Evolutionary conservation across 75 land plant species (phyloP).

Genomic region (Selaginella tamariscina): DNA sequence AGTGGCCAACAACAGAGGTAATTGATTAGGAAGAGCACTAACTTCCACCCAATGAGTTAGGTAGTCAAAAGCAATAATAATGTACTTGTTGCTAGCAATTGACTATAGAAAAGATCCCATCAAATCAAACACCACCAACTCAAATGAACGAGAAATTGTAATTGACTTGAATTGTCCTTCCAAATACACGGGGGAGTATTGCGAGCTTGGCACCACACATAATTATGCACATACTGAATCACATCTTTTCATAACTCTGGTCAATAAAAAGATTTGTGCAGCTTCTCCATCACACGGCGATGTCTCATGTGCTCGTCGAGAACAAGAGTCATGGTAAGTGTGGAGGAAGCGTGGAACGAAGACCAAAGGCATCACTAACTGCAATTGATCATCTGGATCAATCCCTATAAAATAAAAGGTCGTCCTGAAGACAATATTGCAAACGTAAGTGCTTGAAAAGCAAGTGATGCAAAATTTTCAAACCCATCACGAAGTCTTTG

Average conservation of each 20-base stretch:
- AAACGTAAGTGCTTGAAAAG: too few relatives aligned
- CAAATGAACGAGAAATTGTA: not conserved
- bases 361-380: too few relatives aligned
- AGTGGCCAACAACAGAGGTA: too few relatives aligned
- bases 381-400: too few relatives aligned
- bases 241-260: not conserved
- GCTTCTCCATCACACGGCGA: not conserved
- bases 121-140: slow-evolving; percentile 6
- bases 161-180: not conserved
- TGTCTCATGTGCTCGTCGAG: not conserved
- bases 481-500: too few relatives aligned
- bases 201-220: too few relatives aligned
- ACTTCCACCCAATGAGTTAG: slow-evolving; percentile 12
- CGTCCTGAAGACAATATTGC: too few relatives aligned
- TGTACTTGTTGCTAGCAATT: not conserved
- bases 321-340: too few relatives aligned
- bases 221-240: not conserved
- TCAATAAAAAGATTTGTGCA: not conserved
- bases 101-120: slow-evolving; percentile 15
- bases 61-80: not conserved
- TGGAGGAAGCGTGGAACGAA: too few relatives aligned
- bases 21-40: not conserved
- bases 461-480: too few relatives aligned
- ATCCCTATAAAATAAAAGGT: too few relatives aligned
- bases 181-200: too few relatives aligned